Base-by-base conservation (phyloP, 2,329 filamentous ascomycete species). In the Ascochyta lentis region DNA sequence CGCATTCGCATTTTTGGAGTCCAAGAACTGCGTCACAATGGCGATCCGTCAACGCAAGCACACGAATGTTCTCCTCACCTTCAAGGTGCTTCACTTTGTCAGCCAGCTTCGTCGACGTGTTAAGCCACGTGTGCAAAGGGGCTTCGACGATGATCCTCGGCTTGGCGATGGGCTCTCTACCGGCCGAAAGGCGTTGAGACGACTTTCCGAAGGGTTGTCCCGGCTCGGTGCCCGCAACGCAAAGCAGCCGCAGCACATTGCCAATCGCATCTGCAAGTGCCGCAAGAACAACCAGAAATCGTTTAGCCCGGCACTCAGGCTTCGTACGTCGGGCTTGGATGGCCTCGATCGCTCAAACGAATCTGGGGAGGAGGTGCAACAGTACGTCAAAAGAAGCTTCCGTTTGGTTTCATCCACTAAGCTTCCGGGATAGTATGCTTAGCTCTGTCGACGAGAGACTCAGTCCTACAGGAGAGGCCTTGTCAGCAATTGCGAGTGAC, bases 61-160 rank as follows among this genome's bases (percentile, higher is more conserved):
- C 48, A 56, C 67, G 26, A 70, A 65, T 56, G 64, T 78, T 49
- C 65, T 71, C 63, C 66, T 77, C 50, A 72, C 74, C 26, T 71
- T 74, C 60, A 71, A 71, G 59, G 68, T 77, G 50, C 63, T 77
- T 48, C 70, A 73, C 62, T 68, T 77, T 60, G 68, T 78, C 62
- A 69, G 72, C 46, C 67, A 71, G 51, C 72, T 78, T 49, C 71
- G 74, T 49, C 72, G 69, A 56, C 72, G 74, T 50, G 67, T 74
- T 40, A 69, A 70, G 66, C 69, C 66, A 63, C 75, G 70, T 49
- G 49, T 59, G 43, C 60, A 49, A 45, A 37, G 59, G 48, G 61
- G 63, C 60, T 67, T 67, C 44, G 46, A 61, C 50, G 48, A 49
- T 46, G 31, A 54, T 42, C 54, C 54, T 45, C 45, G 60, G 46